phyloP scores from a whole-genome alignment of 1,284 basidiomycete genomes.

The Moesziomyces globuligerus region DNA sequence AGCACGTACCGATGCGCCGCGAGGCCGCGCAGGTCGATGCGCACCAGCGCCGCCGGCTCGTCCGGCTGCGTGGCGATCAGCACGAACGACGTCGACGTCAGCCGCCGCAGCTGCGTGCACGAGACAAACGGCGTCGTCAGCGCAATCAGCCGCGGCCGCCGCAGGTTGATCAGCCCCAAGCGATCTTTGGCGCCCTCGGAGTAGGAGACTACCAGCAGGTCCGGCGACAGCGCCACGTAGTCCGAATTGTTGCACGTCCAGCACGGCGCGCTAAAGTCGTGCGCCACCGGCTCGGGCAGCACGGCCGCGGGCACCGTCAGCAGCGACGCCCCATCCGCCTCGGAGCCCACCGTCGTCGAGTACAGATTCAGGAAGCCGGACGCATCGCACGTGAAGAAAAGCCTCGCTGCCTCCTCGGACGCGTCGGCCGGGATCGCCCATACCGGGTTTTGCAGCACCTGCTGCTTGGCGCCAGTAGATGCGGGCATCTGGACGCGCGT shows the following conservation, averaged over 20 bases:
- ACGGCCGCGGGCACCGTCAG: constrained; percentile 62
- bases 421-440: constrained; percentile 71
- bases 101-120: constrained; percentile 31
- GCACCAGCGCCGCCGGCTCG: constrained; percentile 39
- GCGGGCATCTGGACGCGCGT: constrained; percentile 16
- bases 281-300: constrained; percentile 70
- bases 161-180: constrained; percentile 46
- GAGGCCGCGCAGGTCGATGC: constrained; percentile 32
- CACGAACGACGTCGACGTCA: constrained; percentile 31
- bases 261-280: constrained; percentile 75
- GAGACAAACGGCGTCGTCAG: constrained; percentile 41
- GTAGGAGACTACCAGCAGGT: constrained; percentile 41
- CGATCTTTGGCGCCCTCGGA: constrained; percentile 24
- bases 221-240: constrained; percentile 42
- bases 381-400: constrained; percentile 77
- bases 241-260: constrained; percentile 71
- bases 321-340: background rate
- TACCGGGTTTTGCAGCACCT: constrained; percentile 64
- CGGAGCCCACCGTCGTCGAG: constrained; percentile 61
- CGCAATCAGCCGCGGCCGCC: constrained; percentile 25
- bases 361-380: constrained; percentile 80
- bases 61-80: constrained; percentile 30
- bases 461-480: constrained; percentile 25
- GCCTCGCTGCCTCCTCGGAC: constrained; percentile 68
- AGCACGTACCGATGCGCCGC: constrained; percentile 16